Conservation (phyloP, 139 green algal species). For the Ostreobium quekettii region DNA sequence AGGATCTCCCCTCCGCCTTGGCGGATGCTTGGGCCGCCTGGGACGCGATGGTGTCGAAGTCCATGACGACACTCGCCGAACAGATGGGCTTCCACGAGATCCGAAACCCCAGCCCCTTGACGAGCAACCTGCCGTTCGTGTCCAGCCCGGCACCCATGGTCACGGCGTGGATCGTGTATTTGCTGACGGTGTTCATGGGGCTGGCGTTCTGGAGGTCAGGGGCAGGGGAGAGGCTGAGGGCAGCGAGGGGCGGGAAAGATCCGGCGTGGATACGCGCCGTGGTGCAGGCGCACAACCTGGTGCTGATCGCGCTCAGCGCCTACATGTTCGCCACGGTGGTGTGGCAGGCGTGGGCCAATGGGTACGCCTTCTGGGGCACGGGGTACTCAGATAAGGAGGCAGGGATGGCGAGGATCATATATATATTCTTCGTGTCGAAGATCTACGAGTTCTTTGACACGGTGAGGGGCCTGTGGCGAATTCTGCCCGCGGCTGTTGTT, state of each 20-base stretch:
- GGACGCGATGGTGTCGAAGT: constrained; percentile 19
- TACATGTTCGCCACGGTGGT: constrained; percentile 41
- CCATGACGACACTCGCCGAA: constrained; percentile 26
- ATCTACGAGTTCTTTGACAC: constrained; percentile 67
- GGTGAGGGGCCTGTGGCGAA: too few relatives aligned
- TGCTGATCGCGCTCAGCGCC: constrained; percentile 36
- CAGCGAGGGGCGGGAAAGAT: constrained; percentile 17
- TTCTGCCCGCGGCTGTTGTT: background rate
- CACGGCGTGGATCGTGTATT: constrained; percentile 31
- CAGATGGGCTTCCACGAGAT: constrained; percentile 28
- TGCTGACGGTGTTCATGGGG: constrained; percentile 25
- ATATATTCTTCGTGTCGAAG: constrained; percentile 62
- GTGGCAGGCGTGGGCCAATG: constrained; percentile 27
- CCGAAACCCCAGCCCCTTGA: constrained; percentile 20
- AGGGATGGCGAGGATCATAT: constrained; percentile 41
- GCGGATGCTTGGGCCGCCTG: constrained; percentile 13
- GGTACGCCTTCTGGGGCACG: constrained; percentile 49
- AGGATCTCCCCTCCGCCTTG: too few relatives aligned
- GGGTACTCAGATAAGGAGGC: constrained; percentile 29
- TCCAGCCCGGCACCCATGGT: constrained; percentile 35
- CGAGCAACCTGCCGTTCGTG: constrained; percentile 35
- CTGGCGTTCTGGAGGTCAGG: too few relatives aligned
- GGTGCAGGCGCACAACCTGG: constrained; percentile 49
- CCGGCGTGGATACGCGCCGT: constrained; percentile 24
- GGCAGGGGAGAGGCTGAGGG: background rate